Percentiles rank a stretch among this genome's conserved stretches.
phyloP scores from a whole-genome alignment of 148 eudicot genomes.

The Silene uniflora region DNA sequence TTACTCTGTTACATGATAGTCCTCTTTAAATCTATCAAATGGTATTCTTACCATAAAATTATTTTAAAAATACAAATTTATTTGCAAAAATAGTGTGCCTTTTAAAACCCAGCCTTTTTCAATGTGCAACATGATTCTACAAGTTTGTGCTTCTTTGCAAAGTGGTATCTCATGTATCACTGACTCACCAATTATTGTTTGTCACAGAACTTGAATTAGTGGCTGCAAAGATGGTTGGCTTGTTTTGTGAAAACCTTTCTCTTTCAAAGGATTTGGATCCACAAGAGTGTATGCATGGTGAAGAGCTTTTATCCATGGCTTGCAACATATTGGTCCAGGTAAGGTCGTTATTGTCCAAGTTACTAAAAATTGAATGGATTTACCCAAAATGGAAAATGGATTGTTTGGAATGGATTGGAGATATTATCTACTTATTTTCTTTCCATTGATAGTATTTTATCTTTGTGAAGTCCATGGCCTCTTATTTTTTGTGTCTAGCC shows the following conservation, averaged over 20 bases:
- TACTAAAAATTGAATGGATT: not conserved
- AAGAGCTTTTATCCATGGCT: constrained; percentile 77
- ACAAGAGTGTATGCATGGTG: constrained; percentile 91
- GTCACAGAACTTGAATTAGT: constrained; percentile 54
- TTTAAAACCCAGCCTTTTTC: not conserved
- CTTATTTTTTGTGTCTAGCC: not conserved
- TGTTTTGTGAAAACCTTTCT: constrained; percentile 66
- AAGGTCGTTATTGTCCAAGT: not conserved
- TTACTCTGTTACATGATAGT: not conserved
- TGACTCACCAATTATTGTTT: constrained; percentile 21
- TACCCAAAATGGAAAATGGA: too few relatives aligned
- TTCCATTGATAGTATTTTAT: not conserved
- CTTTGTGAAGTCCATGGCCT: not conserved
- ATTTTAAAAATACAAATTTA: not conserved
- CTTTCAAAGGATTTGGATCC: constrained; percentile 90
- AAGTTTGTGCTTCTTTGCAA: constrained; percentile 8
- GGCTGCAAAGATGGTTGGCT: constrained; percentile 60
- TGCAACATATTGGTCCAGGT: constrained; percentile 85
- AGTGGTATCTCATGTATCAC: constrained; percentile 2
- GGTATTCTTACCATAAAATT: not conserved
- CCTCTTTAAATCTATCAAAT: not conserved
- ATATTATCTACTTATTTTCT: not conserved
- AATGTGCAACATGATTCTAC: not conserved
- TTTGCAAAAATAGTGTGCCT: not conserved
- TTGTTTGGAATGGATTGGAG: too few relatives aligned